These are phyloP conservation scores for Peronospora destructor DNA, from an alignment of 352 stramenopile species.

Conservation along the genomic window DNA sequence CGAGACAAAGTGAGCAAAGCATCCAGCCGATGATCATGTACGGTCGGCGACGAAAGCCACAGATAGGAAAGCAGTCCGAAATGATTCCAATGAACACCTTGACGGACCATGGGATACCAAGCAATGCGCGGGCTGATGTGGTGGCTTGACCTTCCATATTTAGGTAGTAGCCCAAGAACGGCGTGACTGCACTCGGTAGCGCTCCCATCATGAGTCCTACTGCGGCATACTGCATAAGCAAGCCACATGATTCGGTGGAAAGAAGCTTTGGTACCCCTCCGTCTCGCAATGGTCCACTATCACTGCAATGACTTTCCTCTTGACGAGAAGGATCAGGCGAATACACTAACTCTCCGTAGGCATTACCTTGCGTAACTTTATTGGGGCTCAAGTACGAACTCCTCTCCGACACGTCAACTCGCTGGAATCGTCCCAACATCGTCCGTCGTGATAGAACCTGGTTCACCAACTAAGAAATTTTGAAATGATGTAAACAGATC, in stretches of 20 bases:
- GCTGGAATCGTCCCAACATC: slow-evolving; percentile 12
- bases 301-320: slow-evolving; percentile 9
- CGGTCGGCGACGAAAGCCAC: slow-evolving; percentile 46
- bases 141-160: slow-evolving; percentile 60
- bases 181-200: slow-evolving; percentile 43
- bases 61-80: slow-evolving; percentile 57
- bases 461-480: background rate
- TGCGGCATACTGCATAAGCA: slow-evolving; percentile 59
- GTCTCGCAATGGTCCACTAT: slow-evolving; percentile 31
- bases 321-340: slow-evolving; percentile 1
- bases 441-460: background rate
- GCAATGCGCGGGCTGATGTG: slow-evolving; percentile 43
- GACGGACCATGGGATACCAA: slow-evolving; percentile 53
- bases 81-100: slow-evolving; percentile 64
- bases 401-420: slow-evolving; percentile 5
- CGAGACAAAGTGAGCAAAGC: slow-evolving; percentile 32
- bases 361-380: slow-evolving; percentile 18
- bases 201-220: slow-evolving; percentile 60
- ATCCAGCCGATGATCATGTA: slow-evolving; percentile 57
- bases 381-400: slow-evolving; percentile 17
- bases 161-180: slow-evolving; percentile 56
- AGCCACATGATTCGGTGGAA: slow-evolving; percentile 37
- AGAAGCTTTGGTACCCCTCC: slow-evolving; percentile 37
- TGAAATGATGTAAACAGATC: slow-evolving; percentile 2
- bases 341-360: slow-evolving; percentile 10